Conservation (phyloP, 1,139 yeast species). For the Pichia sp. region DNA sequence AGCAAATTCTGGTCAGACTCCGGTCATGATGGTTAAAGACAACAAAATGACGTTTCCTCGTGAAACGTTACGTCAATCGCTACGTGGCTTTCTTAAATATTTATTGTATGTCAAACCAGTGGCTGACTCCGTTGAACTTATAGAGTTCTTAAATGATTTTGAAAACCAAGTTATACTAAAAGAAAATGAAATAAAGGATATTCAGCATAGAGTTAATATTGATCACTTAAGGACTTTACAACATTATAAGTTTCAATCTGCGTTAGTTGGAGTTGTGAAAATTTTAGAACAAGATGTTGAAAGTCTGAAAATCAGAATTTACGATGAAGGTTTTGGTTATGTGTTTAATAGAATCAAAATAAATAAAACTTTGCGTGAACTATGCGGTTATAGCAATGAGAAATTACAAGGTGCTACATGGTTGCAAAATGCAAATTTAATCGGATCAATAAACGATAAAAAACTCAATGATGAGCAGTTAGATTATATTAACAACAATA, state of each 20-base stretch:
- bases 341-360: conserved; percentile 59
- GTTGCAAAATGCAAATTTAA: conserved; percentile 3
- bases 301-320: conserved; percentile 41
- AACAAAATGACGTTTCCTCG: conserved; percentile 31
- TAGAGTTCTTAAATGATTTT: conserved; percentile 38
- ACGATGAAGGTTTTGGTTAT: conserved; percentile 32
- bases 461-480: background rate
- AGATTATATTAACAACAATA: background rate
- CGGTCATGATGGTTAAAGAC: background rate
- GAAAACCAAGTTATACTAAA: conserved; percentile 26
- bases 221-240: conserved; percentile 56
- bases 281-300: conserved; percentile 44
- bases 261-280: conserved; percentile 43
- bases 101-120: conserved; percentile 42
- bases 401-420: conserved; percentile 1
- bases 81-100: conserved; percentile 61
- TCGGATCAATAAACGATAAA: background rate
- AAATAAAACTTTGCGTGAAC: conserved; percentile 44
- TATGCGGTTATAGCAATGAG: conserved; percentile 22
- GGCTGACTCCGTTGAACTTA: conserved; percentile 41
- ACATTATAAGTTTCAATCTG: conserved; percentile 64
- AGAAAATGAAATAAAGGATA: conserved; percentile 43
- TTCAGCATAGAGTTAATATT: conserved; percentile 44
- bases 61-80: conserved; percentile 67
- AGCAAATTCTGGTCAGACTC: background rate